phyloP scores from a whole-genome alignment of 1,139 yeast species.

The Yamadazyma kanchanaburiensis region DNA sequence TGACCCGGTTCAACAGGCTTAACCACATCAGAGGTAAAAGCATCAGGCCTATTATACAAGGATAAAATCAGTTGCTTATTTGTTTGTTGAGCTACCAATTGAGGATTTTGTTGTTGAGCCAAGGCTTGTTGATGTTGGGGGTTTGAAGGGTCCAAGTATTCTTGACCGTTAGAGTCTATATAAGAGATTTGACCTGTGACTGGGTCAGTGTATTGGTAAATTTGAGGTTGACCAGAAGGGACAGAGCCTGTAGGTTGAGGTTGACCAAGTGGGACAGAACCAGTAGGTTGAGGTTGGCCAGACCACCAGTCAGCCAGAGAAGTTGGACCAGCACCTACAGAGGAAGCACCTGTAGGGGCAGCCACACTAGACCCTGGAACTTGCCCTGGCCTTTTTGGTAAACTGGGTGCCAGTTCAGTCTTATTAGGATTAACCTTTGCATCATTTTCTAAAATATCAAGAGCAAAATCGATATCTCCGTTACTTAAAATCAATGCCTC shows the following conservation, averaged over 20 bases:
- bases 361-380: conserved; percentile 11
- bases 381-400: conserved; percentile 43
- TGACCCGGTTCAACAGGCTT: conserved; percentile 16
- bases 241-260: background rate
- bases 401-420: conserved; percentile 39
- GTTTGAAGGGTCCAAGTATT: conserved; percentile 53
- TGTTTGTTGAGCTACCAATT: conserved; percentile 41
- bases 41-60: conserved; percentile 37
- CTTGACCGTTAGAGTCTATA: conserved; percentile 58
- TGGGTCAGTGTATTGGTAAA: conserved; percentile 63
- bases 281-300: conserved; percentile 2
- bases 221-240: conserved; percentile 28
- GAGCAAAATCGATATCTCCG: conserved; percentile 49
- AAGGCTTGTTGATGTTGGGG: conserved; percentile 52
- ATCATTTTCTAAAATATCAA: conserved; percentile 45
- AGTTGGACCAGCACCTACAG: conserved; percentile 17
- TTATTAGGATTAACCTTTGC: conserved; percentile 31
- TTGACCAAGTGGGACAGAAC: background rate
- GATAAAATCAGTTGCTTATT: conserved; percentile 41
- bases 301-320: conserved; percentile 25
- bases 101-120: conserved; percentile 43
- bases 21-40: conserved; percentile 24
- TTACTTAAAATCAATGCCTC: conserved; percentile 48
- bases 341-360: conserved; percentile 16
- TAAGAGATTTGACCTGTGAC: conserved; percentile 58